phyloP scores from a whole-genome alignment of 768 basidiomycete genomes.

The Tephrocybe rancida region DNA sequence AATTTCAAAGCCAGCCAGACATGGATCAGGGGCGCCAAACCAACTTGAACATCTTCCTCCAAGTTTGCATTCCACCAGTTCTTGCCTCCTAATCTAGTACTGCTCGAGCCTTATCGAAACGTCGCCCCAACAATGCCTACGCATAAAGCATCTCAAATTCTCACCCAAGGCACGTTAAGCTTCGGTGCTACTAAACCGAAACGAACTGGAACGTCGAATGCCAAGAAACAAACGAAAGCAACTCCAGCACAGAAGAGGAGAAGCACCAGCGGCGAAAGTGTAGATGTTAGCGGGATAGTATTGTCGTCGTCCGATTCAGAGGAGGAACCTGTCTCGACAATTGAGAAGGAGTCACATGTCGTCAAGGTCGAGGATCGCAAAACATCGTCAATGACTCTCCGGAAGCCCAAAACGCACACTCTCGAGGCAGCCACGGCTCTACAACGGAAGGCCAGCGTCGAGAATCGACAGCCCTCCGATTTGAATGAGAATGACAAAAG shows the following conservation, averaged over 20 bases:
- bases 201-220: slow-evolving; percentile 24
- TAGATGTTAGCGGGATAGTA: slow-evolving; percentile 27
- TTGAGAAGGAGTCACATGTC: background rate
- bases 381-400: background rate
- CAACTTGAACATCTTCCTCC: background rate
- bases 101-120: too few species aligned
- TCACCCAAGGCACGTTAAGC: slow-evolving; percentile 48
- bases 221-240: slow-evolving; percentile 24
- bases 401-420: background rate
- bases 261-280: slow-evolving; percentile 20
- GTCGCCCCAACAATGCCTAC: background rate
- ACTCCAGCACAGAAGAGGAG: slow-evolving; percentile 10
- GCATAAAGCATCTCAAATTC: slow-evolving; percentile 11
- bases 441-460: slow-evolving; percentile 9
- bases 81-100: background rate
- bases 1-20: too few species aligned
- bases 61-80: background rate
- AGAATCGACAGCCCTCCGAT: slow-evolving; percentile 28
- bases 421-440: background rate
- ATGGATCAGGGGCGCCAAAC: too few species aligned
- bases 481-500: slow-evolving; percentile 50
- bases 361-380: background rate
- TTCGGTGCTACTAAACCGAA: slow-evolving; percentile 52
- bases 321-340: slow-evolving; percentile 18
- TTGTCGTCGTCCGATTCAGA: slow-evolving; percentile 18